A percentile compares a stretch with the other conserved stretches of the same genome.
phyloP scores from a whole-genome alignment of 306 rosid species.

The Cicer chorassanicum region DNA sequence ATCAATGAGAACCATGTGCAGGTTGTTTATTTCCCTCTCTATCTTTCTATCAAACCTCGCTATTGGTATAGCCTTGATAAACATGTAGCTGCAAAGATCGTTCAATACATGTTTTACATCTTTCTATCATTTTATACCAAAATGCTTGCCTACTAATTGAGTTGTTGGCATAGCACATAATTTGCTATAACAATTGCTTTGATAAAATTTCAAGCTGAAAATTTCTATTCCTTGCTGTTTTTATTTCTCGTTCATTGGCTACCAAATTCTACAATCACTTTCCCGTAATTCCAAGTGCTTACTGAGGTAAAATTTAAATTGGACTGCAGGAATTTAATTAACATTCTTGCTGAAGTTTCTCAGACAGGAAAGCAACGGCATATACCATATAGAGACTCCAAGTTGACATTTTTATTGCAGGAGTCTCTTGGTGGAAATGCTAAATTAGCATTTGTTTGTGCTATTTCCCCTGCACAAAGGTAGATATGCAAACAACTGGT shows the following conservation, averaged over 20 bases:
- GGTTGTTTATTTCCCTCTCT: not conserved
- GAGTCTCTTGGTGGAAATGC: slow-evolving; percentile 99
- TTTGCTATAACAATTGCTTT: slow-evolving; percentile 20
- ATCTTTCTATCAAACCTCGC: not conserved
- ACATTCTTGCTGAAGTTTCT: slow-evolving; percentile 96
- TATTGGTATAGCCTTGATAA: not conserved
- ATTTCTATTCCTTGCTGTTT: not conserved
- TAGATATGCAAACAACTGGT: slow-evolving; percentile 42
- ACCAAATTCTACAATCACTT: slow-evolving; percentile 20
- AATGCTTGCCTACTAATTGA: slow-evolving; percentile 5
- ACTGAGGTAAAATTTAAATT: slow-evolving; percentile 37
- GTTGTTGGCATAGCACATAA: slow-evolving; percentile 13
- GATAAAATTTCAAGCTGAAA: slow-evolving; percentile 5
- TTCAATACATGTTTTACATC: slow-evolving; percentile 16
- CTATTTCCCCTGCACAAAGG: slow-evolving; percentile 91
- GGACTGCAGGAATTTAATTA: slow-evolving; percentile 85
- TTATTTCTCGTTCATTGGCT: not conserved
- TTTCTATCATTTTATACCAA: slow-evolving; percentile 20
- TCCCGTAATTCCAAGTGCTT: slow-evolving; percentile 29
- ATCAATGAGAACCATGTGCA: not conserved
- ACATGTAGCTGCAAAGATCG: not conserved
- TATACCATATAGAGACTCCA: slow-evolving; percentile 93
- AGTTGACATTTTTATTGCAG: slow-evolving; percentile 85
- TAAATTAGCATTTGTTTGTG: slow-evolving; percentile 87
- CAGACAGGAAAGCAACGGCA: slow-evolving; percentile 92